Base-by-base conservation (phyloP, 1,139 yeast genomes). In the Pichia kudriavzevii region DNA sequence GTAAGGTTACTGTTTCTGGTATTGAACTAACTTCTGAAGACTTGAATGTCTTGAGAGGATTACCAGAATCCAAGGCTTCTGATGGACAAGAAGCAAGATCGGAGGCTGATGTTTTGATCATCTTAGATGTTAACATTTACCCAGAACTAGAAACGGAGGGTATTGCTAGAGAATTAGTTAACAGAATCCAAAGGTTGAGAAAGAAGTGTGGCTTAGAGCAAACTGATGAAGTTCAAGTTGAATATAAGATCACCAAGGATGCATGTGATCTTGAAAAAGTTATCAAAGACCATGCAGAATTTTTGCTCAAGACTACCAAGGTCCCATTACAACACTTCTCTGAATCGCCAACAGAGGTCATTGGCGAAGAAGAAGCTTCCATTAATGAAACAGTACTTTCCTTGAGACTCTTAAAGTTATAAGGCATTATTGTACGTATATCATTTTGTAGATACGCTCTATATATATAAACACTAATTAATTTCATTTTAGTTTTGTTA, bases 181-280 rank as follows among this genome's bases (percentile, higher is more conserved):
- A 93, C 72, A 87, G 98, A 64, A 87, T 93, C 49, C 99, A 93
- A 70, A 82, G 95, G 63, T 75, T 88, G 59, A 83, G 99, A 65
- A 93, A 93, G 79, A 87, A 88, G 72, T 88, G 85, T 45, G 95
- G 95, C 27, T 70, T 93, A 55, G 84, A 82, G 54, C 88, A 94
- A 42, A 88, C 97, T 29, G 98, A 93, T 56, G 98, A 93, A 51
- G 93, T 93, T 35, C 65, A 74, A 48, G 95, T 93, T 45, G 87
- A 88, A 63, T 84, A 84, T 62, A 64, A 74, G 44, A 59, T 88
- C 46, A 56, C 67, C 42, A 95, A 88, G 53, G 60, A 62, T 39
- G 75, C 83, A 41, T 72, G 81, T 49, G 73, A 73, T 34, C 75
- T 93, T 40, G 76, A 68, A 36, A 60, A 63, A n/a, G 75, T 85